These are phyloP conservation scores for Typha latifolia DNA, from an alignment of 176 grass and related monocot species.

Conservation along the genomic window DNA sequence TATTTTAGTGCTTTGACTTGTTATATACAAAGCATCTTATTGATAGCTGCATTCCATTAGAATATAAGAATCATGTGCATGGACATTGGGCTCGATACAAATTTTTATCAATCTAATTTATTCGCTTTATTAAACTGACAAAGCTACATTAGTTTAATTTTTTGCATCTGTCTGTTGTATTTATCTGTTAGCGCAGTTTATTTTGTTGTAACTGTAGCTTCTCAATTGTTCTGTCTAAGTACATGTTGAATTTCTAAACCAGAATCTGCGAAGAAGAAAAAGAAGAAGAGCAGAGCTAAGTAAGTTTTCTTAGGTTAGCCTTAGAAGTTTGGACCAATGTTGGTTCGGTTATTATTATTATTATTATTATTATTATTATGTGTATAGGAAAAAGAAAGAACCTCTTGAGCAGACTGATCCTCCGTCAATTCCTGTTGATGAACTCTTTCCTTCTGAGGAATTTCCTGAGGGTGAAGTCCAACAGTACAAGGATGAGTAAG, in stretches of 20 bases:
- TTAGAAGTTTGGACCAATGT: constrained; percentile 8
- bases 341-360: constrained; percentile 13
- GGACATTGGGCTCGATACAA: too few species aligned
- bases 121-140: too few species aligned
- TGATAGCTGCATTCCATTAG: too few species aligned
- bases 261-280: constrained; percentile 64
- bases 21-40: too few species aligned
- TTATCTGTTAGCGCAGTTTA: not conserved
- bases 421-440: constrained; percentile 82
- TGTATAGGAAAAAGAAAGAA: constrained; percentile 74
- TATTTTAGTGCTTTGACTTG: too few species aligned
- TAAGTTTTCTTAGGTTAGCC: constrained; percentile 20
- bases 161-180: too few species aligned
- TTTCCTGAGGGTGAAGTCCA: constrained; percentile 88
- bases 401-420: constrained; percentile 71
- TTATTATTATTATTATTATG: constrained; percentile 1
- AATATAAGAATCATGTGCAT: too few species aligned
- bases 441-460: constrained; percentile 74
- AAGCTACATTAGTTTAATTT: too few species aligned
- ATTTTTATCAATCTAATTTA: too few species aligned
- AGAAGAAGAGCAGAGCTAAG: constrained; percentile 81
- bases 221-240: not conserved
- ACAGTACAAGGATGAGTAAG: constrained; percentile 82
- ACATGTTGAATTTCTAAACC: not conserved
- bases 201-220: not conserved